Evolutionary conservation across 225 moss, liverwort and hornwort genomes (phyloP).

Genomic region (Physcomitrellopsis africana): DNA sequence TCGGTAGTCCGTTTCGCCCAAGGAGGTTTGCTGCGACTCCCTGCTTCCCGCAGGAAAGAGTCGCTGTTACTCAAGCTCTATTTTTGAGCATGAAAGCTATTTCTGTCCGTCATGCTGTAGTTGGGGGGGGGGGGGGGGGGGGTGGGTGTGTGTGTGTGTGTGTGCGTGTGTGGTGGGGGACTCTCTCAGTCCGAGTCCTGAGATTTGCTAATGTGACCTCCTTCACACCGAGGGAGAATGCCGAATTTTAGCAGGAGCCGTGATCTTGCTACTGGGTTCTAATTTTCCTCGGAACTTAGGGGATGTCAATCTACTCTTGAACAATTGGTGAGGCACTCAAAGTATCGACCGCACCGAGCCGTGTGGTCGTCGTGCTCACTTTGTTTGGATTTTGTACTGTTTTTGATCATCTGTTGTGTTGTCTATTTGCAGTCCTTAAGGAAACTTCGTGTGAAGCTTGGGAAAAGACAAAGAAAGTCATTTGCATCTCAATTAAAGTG

Average conservation of each 20-base stretch:
- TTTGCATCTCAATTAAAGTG: slow-evolving; percentile 20
- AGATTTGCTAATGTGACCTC: slow-evolving; percentile 18
- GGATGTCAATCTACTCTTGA: background rate
- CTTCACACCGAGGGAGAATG: background rate
- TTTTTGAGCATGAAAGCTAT: slow-evolving; percentile 6
- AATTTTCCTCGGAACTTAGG: slow-evolving; percentile 11
- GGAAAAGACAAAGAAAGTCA: background rate
- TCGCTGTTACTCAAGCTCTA: background rate
- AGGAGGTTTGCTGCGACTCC: slow-evolving; percentile 20
- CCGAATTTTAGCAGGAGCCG: background rate
- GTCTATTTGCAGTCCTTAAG: slow-evolving; percentile 26
- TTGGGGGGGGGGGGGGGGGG: too few species aligned
- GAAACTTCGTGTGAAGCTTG: slow-evolving; percentile 20
- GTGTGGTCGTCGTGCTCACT: slow-evolving; percentile 1
- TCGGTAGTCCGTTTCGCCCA: slow-evolving; percentile 28
- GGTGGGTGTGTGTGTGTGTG: too few species aligned
- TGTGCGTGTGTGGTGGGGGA: background rate
- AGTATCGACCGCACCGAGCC: background rate
- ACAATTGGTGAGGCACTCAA: background rate
- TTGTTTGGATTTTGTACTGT: background rate
- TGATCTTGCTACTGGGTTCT: background rate
- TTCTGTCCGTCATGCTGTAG: background rate
- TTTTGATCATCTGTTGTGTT: slow-evolving; percentile 23
- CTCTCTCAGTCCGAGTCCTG: background rate
- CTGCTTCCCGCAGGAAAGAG: background rate